phyloP scores from a whole-genome alignment of 345 rosid genomes.

The Eucalyptus tenuipes region DNA sequence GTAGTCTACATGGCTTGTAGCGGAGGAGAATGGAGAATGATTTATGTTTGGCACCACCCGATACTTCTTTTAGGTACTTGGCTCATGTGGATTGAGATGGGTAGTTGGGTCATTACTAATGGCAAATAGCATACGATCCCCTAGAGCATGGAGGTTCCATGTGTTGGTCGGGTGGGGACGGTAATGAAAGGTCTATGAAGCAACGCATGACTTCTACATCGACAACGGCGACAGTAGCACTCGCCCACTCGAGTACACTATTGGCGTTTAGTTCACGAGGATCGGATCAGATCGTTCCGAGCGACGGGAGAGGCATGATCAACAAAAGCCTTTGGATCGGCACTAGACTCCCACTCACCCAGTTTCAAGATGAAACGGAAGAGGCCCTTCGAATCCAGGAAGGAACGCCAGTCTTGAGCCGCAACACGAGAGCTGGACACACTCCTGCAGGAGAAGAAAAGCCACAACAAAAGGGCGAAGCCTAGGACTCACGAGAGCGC shows the following conservation, averaged over 20 bases:
- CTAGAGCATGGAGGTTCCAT: background rate
- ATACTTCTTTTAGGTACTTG: background rate
- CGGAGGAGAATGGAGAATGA: background rate
- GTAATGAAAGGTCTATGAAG: background rate
- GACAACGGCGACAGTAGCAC: background rate
- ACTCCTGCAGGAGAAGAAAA: background rate
- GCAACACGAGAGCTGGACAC: background rate
- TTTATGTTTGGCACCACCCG: background rate
- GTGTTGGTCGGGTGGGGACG: background rate
- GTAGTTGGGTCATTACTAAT: background rate
- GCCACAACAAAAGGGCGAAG: background rate
- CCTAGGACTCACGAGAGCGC: background rate
- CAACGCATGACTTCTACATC: background rate
- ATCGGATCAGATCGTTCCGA: background rate
- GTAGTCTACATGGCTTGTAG: background rate
- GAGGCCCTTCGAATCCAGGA: slow-evolving; percentile 59
- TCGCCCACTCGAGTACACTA: background rate
- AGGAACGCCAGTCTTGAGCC: slow-evolving; percentile 21
- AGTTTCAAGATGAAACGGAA: slow-evolving; percentile 62
- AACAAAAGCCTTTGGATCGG: background rate
- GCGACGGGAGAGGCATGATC: background rate
- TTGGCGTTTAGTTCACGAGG: background rate
- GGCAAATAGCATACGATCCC: background rate
- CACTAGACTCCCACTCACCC: slow-evolving; percentile 21
- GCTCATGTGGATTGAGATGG: background rate